These are phyloP conservation scores for Atkinsonella hypoxylon DNA, from an alignment of 2,329 filamentous ascomycete genomes.

Conservation along the genomic window DNA sequence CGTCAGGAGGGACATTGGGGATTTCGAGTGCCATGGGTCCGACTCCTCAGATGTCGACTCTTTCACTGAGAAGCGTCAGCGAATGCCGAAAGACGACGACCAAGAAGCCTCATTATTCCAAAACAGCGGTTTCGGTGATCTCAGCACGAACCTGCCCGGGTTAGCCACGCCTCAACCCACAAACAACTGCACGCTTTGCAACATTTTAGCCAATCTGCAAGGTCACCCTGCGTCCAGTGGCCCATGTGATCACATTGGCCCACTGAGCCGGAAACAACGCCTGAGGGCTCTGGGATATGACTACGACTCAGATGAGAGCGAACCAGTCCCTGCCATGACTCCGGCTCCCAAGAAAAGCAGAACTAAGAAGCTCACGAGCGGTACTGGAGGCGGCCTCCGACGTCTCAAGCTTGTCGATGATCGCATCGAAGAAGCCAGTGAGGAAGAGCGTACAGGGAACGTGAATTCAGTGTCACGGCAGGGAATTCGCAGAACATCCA, in stretches of 20 bases:
- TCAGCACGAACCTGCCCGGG: conserved; percentile 22
- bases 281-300: conserved; percentile 14
- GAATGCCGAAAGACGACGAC: conserved; percentile 12
- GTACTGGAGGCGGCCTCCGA: conserved; percentile 5
- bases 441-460: conserved; percentile 3
- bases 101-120: conserved; percentile 26
- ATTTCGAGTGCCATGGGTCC: conserved; percentile 6
- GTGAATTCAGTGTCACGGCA: background rate
- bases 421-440: conserved; percentile 6
- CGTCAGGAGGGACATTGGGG: background rate
- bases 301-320: conserved; percentile 13
- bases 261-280: conserved; percentile 12
- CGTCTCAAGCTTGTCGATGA: conserved; percentile 7
- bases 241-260: conserved; percentile 4
- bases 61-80: conserved; percentile 13
- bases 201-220: conserved; percentile 4
- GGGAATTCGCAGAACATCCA: conserved; percentile 2
- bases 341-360: background rate
- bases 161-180: conserved; percentile 7
- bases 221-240: background rate
- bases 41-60: conserved; percentile 22
- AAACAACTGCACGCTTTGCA: conserved; percentile 8
- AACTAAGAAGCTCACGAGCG: conserved; percentile 6
- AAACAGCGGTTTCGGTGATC: conserved; percentile 21
- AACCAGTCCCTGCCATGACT: background rate